phyloP scores from a whole-genome alignment of 495 filamentous ascomycete species.

The Melanomma pulvis-pyrius region DNA sequence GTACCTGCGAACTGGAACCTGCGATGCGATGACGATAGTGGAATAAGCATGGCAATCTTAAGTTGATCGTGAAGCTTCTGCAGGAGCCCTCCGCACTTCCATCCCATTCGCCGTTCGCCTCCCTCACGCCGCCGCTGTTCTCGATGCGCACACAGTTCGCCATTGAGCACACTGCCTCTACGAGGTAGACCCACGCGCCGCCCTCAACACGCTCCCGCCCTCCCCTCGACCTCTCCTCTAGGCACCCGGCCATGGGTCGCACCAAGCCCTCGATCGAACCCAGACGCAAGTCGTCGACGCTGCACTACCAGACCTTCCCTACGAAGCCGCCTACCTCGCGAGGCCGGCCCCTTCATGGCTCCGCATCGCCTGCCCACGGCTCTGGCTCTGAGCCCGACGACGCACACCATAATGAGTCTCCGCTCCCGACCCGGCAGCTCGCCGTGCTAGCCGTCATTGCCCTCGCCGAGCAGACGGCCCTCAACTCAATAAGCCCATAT shows the following conservation, averaged over 20 bases:
- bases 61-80: background rate
- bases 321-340: slow-evolving; percentile 83
- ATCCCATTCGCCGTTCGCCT: background rate
- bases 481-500: slow-evolving; percentile 97
- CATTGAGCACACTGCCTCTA: slow-evolving; percentile 10
- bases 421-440: slow-evolving; percentile 82
- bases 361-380: slow-evolving; percentile 40
- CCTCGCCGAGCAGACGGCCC: slow-evolving; percentile 89
- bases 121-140: background rate
- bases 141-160: background rate
- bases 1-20: background rate
- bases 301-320: slow-evolving; percentile 93
- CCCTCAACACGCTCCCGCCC: background rate
- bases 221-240: background rate
- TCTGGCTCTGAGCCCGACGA: slow-evolving; percentile 30
- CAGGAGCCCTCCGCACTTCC: background rate
- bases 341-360: slow-evolving; percentile 54
- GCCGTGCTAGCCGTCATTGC: slow-evolving; percentile 83
- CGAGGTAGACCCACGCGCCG: slow-evolving; percentile 8
- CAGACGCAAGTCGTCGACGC: slow-evolving; percentile 68
- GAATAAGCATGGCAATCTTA: background rate
- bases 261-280: slow-evolving; percentile 31
- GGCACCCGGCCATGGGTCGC: slow-evolving; percentile 24
- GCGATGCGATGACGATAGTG: background rate
- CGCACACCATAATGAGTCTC: slow-evolving; percentile 53